Evolutionary conservation across 345 rosid species (phyloP).

Genomic region (Dimocarpus longan): DNA sequence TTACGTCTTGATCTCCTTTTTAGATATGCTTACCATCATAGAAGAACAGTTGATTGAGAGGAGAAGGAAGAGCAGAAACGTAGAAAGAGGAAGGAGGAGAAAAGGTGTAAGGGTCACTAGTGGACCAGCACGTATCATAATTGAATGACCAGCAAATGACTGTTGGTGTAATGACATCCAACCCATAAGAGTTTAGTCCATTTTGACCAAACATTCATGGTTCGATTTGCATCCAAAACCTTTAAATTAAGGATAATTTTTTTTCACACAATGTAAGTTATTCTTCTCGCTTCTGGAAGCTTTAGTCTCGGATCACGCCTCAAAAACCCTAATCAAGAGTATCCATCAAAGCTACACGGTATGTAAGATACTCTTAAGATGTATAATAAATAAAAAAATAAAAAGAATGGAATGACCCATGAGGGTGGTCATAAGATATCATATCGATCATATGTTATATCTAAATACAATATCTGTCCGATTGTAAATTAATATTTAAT

Average conservation of each 20-base stretch:
- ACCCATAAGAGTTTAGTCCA: too few relatives aligned
- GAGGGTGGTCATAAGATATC: background rate
- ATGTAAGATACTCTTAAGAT: too few relatives aligned
- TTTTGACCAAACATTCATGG: too few relatives aligned
- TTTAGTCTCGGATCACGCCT: too few relatives aligned
- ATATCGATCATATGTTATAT: background rate
- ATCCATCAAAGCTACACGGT: too few relatives aligned
- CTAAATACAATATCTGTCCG: background rate
- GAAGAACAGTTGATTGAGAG: conserved; percentile 17
- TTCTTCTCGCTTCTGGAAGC: too few relatives aligned
- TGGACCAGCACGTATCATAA: background rate
- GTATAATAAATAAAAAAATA: too few relatives aligned
- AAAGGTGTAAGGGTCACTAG: background rate
- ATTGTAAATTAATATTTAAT: background rate
- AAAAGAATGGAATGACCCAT: too few relatives aligned
- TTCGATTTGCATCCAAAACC: background rate
- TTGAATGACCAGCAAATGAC: background rate
- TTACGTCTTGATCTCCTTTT: background rate
- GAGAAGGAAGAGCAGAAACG: conserved; percentile 17
- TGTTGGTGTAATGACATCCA: too few relatives aligned
- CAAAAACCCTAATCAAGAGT: too few relatives aligned
- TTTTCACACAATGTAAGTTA: too few relatives aligned
- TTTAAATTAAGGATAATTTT: too few relatives aligned
- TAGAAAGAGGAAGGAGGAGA: background rate
- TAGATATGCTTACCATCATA: conserved; percentile 15